Evolutionary conservation across 495 filamentous ascomycete genomes (phyloP).

Genomic region (Trichoderma virens): DNA sequence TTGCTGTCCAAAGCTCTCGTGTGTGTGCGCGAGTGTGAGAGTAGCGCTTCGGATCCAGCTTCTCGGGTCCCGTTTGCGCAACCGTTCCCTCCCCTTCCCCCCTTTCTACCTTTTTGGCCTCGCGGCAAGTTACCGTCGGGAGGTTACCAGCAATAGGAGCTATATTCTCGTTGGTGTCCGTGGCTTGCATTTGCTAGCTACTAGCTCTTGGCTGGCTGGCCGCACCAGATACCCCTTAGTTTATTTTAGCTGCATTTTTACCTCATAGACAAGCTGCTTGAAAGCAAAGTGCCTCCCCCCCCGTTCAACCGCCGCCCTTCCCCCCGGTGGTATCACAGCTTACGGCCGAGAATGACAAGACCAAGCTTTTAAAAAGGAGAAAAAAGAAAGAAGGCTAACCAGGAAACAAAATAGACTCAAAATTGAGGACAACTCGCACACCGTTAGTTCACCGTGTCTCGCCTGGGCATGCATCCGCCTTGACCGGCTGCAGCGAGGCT

Average conservation of each 20-base stretch:
- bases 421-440: constrained; percentile 61
- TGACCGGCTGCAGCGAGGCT: constrained; percentile 69
- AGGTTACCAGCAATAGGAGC: neutral
- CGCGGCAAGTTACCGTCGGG: neutral
- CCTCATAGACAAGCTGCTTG: neutral
- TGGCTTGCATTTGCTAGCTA: neutral
- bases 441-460: constrained; percentile 47
- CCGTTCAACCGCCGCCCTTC: neutral
- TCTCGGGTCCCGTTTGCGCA: neutral
- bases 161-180: neutral
- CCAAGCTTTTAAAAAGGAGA: neutral
- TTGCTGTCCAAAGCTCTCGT: neutral
- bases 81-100: neutral
- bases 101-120: neutral
- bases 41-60: neutral
- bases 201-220: no score
- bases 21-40: neutral
- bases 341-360: neutral
- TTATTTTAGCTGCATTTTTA: no score
- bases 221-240: no score
- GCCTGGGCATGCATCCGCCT: constrained; percentile 88
- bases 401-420: constrained; percentile 52
- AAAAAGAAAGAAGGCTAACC: neutral
- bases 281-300: neutral
- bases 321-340: neutral